Percentiles rank a stretch among this genome's conserved stretches.
Evolutionary conservation across 345 rosid genomes (phyloP).

Genomic region (Eutrema yunnanense): DNA sequence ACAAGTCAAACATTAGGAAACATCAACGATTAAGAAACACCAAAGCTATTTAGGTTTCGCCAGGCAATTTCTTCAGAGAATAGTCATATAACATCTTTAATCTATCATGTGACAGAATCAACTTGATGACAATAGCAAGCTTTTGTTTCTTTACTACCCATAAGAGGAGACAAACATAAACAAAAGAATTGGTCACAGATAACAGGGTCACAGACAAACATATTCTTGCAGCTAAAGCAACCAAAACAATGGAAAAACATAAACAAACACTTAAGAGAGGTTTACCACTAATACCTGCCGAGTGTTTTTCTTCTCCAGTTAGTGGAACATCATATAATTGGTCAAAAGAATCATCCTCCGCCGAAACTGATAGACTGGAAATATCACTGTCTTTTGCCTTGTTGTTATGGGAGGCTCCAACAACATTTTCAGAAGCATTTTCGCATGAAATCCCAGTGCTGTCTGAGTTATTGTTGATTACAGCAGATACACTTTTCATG

Average conservation of each 20-base stretch:
- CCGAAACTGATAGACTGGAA: conserved; percentile 36
- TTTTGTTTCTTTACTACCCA: not conserved
- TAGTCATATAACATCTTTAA: not conserved
- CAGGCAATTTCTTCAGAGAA: not conserved
- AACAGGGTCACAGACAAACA: too few species aligned
- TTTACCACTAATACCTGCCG: conserved; percentile 49
- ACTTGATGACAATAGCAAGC: not conserved
- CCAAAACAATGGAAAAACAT: not conserved
- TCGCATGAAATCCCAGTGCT: conserved; percentile 60
- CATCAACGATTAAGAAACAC: not conserved
- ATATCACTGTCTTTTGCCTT: conserved; percentile 54
- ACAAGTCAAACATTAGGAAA: not conserved
- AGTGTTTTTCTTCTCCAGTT: conserved; percentile 53
- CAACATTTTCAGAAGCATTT: conserved; percentile 47
- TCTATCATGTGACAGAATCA: not conserved
- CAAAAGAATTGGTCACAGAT: too few species aligned
- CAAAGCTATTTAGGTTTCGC: not conserved
- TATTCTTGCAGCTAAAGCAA: conserved; percentile 12
- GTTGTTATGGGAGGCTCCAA: conserved; percentile 43
- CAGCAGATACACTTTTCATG: conserved; percentile 41
- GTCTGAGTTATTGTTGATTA: conserved; percentile 57
- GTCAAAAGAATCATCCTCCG: conserved; percentile 50
- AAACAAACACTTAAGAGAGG: not conserved
- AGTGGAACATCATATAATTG: conserved; percentile 80
- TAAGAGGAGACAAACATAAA: not conserved